These are phyloP conservation scores for Epichloe scottii DNA, from an alignment of 2,329 filamentous ascomycete species.

Conservation along the genomic window DNA sequence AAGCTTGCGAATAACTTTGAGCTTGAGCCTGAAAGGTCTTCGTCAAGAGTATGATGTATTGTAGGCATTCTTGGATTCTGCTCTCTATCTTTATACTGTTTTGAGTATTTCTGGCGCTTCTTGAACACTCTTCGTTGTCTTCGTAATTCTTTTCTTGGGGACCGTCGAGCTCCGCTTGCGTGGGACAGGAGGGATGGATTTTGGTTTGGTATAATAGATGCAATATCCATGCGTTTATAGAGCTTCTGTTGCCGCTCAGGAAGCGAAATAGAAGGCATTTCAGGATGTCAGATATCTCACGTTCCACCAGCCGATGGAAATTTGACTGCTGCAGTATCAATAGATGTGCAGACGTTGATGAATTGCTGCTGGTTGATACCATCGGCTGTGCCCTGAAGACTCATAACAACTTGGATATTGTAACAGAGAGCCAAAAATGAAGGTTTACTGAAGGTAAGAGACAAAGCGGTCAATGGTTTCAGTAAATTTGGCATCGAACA, in stretches of 20 bases:
- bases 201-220: conserved; percentile 1
- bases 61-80: neutral
- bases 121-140: conserved; percentile 53
- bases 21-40: neutral
- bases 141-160: conserved; percentile 49
- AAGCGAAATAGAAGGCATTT: conserved; percentile 15
- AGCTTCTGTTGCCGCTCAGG: conserved; percentile 25
- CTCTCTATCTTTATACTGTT: conserved; percentile 5
- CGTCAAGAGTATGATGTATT: neutral
- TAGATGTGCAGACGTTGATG: neutral
- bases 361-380: neutral
- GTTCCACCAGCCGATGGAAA: neutral
- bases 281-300: neutral
- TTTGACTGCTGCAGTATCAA: neutral
- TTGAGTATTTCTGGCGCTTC: conserved; percentile 28
- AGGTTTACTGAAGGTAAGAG: neutral
- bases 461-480: no score
- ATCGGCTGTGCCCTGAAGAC: neutral
- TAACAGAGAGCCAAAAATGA: neutral
- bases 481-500: no score
- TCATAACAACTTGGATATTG: neutral
- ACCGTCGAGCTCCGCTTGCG: conserved; percentile 1
- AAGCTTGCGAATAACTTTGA: neutral
- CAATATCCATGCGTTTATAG: conserved; percentile 24
- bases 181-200: neutral